phyloP scores from a whole-genome alignment of 2,329 filamentous ascomycete species.

The Anisogramma anomala region DNA sequence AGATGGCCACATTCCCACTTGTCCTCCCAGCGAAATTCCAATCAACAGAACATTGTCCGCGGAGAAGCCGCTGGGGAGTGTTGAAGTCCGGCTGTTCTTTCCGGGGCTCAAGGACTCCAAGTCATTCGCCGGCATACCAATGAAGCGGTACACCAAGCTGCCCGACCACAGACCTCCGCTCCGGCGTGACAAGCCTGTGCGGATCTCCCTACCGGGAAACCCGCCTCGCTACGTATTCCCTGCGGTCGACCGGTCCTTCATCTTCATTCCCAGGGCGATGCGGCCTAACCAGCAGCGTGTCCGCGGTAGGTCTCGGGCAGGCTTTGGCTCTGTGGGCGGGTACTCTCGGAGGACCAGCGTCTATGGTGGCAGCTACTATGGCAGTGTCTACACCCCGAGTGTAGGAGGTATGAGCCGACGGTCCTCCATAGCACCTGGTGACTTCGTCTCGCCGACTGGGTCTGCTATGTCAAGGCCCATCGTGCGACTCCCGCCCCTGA shows the following conservation, averaged over 20 bases:
- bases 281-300: constrained; percentile 82
- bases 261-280: constrained; percentile 91
- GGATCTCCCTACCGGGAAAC: constrained; percentile 75
- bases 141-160: constrained; percentile 86
- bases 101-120: constrained; percentile 63
- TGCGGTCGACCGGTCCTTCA: constrained; percentile 81
- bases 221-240: constrained; percentile 84
- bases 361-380: constrained; percentile 55
- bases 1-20: constrained; percentile 42
- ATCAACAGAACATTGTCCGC: constrained; percentile 73
- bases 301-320: constrained; percentile 62
- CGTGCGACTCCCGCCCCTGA: constrained; percentile 66
- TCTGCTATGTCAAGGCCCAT: constrained; percentile 73
- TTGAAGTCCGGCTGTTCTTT: constrained; percentile 71
- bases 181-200: constrained; percentile 89
- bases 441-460: constrained; percentile 67
- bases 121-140: constrained; percentile 61
- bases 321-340: constrained; percentile 53
- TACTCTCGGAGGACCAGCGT: constrained; percentile 74
- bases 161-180: constrained; percentile 90
- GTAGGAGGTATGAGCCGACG: constrained; percentile 69
- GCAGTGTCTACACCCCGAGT: constrained; percentile 77
- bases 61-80: constrained; percentile 72
- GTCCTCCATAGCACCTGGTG: constrained; percentile 65
- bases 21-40: constrained; percentile 47